Conservation (phyloP, 2,329 filamentous ascomycete genomes). For the Penicillium occitanis region DNA sequence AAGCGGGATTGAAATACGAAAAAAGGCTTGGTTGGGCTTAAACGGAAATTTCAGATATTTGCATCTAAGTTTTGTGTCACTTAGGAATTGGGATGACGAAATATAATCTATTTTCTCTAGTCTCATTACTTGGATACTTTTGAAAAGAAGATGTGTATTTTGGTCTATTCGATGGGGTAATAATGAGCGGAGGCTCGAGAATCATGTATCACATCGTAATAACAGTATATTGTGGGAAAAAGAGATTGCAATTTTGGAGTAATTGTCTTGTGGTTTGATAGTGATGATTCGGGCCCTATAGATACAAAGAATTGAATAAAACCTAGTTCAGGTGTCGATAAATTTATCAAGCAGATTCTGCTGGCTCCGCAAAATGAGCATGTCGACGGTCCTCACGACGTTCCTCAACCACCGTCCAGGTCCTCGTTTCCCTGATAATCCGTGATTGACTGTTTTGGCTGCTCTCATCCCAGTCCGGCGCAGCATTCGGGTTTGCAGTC, state of each 20-base stretch:
- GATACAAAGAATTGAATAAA: neutral
- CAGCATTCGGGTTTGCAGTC: constrained; percentile 20
- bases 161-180: neutral
- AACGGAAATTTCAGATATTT: neutral
- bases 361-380: neutral
- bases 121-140: neutral
- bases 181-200: neutral
- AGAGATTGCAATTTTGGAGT: neutral
- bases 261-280: neutral
- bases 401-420: constrained; percentile 28
- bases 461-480: constrained; percentile 26
- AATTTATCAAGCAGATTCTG: neutral
- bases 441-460: constrained; percentile 30
- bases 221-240: neutral
- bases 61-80: neutral
- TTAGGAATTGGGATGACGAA: neutral
- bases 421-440: constrained; percentile 32
- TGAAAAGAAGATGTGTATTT: neutral
- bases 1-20: neutral
- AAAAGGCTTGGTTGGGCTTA: neutral
- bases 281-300: neutral
- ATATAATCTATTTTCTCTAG: neutral
- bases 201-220: neutral
- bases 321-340: neutral
- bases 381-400: constrained; percentile 21